Base-by-base conservation (phyloP, 108 stramenopile species). In the Skeletonema grethae region DNA sequence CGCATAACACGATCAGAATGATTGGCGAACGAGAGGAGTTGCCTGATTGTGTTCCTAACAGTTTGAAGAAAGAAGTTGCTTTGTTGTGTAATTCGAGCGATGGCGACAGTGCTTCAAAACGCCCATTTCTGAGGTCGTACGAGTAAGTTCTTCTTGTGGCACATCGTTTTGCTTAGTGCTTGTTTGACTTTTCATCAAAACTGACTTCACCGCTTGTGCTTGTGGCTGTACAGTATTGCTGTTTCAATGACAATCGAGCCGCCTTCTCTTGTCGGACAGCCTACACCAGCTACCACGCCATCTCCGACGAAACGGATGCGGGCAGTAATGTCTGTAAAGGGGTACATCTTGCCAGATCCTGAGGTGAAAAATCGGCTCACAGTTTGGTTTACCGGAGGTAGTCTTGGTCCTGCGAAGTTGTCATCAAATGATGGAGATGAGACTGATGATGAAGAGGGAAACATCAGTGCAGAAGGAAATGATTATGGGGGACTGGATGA, bases 311-410 rank as follows among this genome's bases (percentile, higher is more conserved):
- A 77, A 41, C 74, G 82, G 35, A 68, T 92, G 30, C 69, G 64
- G 18, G 88, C 79, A 1, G 72, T 89, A 7, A 62, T 92, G 63
- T 88, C 87, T 13, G 89, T 72, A 36, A 79, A 87, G 50, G 91
- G 91, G 10, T 92, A 88, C 67, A 69, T 65, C 30, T 63, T 92
- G 10, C 86, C 91, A 16, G 88, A 92, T 79, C 88, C 88, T 6
- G 55, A 63, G 12, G 57, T 61, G 10, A 63, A 73, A 10, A 84
- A 89, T 57, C 68, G 91, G 16, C 46, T 84, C 7, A 76, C 84
- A n/a, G 82, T 92, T 25, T 90, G 88, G 88, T 92, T 92, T 59
- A 87, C 91, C 6, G 88, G 88, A 5, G 91, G 88, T 16, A 81
- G 85, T 11, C 69, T 91, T 8, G 30, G 63, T 67, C 79, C 79